Evolutionary conservation across 2,329 filamentous ascomycete species (phyloP).

Genomic region (Clarireedia homoeocarpa): DNA sequence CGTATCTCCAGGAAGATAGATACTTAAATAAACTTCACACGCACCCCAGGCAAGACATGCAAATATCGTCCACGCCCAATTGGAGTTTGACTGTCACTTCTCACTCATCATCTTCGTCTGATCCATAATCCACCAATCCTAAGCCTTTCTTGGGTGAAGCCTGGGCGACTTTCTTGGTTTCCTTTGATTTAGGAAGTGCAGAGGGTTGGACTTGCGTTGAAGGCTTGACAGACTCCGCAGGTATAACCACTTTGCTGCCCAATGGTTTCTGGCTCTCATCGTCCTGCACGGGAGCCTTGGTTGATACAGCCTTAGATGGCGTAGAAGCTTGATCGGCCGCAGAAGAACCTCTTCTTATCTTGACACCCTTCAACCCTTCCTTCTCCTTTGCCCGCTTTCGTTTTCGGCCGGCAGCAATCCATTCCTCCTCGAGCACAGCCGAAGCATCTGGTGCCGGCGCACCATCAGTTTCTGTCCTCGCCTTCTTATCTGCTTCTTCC

Average conservation of each 20-base stretch:
- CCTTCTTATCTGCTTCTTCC: constrained; percentile 30
- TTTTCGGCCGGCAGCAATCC: constrained; percentile 31
- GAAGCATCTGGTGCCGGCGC: constrained; percentile 15
- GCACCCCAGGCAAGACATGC: too few relatives aligned
- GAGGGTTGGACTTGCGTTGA: not conserved
- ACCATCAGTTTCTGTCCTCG: constrained; percentile 15
- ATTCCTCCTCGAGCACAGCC: constrained; percentile 28
- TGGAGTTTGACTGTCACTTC: not conserved
- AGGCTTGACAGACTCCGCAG: not conserved
- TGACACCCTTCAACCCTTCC: constrained; percentile 29
- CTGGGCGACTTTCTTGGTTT: constrained; percentile 9
- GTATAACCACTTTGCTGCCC: not conserved
- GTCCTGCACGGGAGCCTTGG: not conserved
- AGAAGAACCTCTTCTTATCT: constrained; percentile 26
- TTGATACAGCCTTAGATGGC: not conserved
- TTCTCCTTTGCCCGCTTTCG: constrained; percentile 34
- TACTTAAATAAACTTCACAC: too few relatives aligned
- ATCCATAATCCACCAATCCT: constrained; percentile 48
- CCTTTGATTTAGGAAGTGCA: not conserved
- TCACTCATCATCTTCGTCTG: constrained; percentile 39
- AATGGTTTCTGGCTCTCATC: not conserved
- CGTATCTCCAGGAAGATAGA: too few relatives aligned
- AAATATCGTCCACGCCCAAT: too few relatives aligned
- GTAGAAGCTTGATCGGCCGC: constrained; percentile 9
- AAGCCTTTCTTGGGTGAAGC: constrained; percentile 25